Percentiles rank a stretch among this genome's conserved stretches.
phyloP scores from a whole-genome alignment of 1,284 basidiomycete genomes.

The Stygiomarasmius scandens region DNA sequence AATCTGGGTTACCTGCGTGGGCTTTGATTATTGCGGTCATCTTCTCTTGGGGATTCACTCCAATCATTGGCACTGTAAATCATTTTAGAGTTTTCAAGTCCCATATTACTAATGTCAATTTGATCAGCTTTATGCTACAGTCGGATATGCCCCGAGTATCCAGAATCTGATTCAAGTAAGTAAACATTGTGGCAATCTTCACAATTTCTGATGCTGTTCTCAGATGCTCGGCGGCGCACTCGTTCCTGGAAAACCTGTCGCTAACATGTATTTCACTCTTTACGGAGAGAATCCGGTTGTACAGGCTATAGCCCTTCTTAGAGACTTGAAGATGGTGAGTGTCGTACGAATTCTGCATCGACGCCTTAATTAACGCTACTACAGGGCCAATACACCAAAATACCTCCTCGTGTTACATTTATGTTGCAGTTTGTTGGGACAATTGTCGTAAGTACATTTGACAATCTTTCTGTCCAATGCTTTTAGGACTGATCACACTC shows the following conservation, averaged over 20 bases:
- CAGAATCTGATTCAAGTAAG: conserved; percentile 22
- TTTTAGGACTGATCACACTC: neutral
- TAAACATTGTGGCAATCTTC: neutral
- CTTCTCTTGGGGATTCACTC: conserved; percentile 44
- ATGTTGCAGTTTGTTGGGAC: conserved; percentile 7
- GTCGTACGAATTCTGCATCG: neutral
- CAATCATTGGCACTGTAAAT: conserved; percentile 42
- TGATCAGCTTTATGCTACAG: conserved; percentile 17
- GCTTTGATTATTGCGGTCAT: conserved; percentile 41
- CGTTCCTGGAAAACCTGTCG: conserved; percentile 44
- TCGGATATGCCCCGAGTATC: conserved; percentile 25
- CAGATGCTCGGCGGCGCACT: conserved; percentile 43
- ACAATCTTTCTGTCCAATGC: neutral
- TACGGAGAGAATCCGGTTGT: conserved; percentile 26
- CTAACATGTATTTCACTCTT: conserved; percentile 42
- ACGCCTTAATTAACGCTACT: neutral
- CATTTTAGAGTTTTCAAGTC: conserved; percentile 10
- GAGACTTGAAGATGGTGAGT: conserved; percentile 47
- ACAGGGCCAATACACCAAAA: conserved; percentile 42
- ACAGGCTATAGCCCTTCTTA: conserved; percentile 31
- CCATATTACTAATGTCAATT: neutral
- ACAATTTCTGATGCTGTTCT: neutral
- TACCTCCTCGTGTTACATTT: conserved; percentile 10
- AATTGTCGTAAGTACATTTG: conserved; percentile 7
- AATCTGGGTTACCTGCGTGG: conserved; percentile 51